Evolutionary conservation across 192 early-diverging fungal species (phyloP).

Genomic region (Entomortierella beljakovae): DNA sequence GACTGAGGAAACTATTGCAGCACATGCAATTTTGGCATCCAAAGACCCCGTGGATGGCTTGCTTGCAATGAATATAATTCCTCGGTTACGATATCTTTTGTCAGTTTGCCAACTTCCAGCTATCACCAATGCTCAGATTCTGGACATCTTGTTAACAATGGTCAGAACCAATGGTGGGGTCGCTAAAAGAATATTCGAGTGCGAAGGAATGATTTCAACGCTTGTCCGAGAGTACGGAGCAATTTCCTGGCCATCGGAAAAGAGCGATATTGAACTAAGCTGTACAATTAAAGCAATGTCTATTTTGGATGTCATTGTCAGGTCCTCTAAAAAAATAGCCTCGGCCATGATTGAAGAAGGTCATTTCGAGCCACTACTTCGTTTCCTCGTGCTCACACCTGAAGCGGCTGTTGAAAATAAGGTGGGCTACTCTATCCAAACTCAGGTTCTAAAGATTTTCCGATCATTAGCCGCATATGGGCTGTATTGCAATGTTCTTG

Average conservation of each 20-base stretch:
- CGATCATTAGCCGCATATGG: constrained; percentile 61
- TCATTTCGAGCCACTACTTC: constrained; percentile 55
- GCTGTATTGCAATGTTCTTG: constrained; percentile 60
- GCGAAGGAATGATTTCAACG: constrained; percentile 58
- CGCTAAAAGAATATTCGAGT: constrained; percentile 60
- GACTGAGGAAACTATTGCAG: constrained; percentile 52
- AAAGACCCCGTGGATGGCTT: constrained; percentile 69
- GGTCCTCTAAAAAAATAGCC: constrained; percentile 57
- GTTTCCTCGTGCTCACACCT: constrained; percentile 59
- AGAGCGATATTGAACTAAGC: constrained; percentile 24
- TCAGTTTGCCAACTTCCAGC: constrained; percentile 48
- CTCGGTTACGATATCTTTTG: constrained; percentile 68
- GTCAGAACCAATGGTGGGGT: constrained; percentile 55
- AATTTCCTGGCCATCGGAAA: constrained; percentile 60
- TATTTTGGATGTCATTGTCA: constrained; percentile 52
- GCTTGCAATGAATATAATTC: constrained; percentile 70
- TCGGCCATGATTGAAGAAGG: constrained; percentile 53
- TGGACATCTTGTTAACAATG: constrained; percentile 63
- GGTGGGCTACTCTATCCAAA: constrained; percentile 31
- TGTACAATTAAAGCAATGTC: constrained; percentile 44
- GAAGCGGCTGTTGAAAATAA: constrained; percentile 37
- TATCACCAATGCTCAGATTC: constrained; percentile 52
- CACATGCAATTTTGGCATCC: constrained; percentile 60
- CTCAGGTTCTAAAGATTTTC: constrained; percentile 57
- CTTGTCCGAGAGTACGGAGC: constrained; percentile 52